Conservation (phyloP, 371 early-diverging fungal species). For the Nematocida sp. region DNA sequence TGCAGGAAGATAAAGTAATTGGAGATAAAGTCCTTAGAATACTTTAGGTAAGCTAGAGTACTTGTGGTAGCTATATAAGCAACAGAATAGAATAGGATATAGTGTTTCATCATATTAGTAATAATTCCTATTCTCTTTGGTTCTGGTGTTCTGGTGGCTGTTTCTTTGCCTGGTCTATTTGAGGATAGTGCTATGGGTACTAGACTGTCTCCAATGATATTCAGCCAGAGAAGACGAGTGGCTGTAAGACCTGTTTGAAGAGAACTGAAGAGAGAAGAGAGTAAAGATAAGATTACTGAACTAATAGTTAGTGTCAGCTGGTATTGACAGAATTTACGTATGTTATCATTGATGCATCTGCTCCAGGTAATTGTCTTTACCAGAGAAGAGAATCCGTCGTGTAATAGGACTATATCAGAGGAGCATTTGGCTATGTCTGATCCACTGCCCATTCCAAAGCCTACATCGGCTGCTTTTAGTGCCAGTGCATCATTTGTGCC, state of each 20-base stretch:
- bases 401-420: conserved; percentile 86
- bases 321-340: conserved; percentile 85
- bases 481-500: conserved; percentile 96
- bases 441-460: conserved; percentile 91
- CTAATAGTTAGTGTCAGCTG: conserved; percentile 85
- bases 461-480: conserved; percentile 87
- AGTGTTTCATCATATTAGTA: conserved; percentile 76
- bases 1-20: conserved; percentile 86
- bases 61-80: conserved; percentile 70
- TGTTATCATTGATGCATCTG: conserved; percentile 79
- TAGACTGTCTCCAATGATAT: conserved; percentile 74
- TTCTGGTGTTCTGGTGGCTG: conserved; percentile 73
- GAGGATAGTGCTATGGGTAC: conserved; percentile 77
- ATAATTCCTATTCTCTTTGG: conserved; percentile 73
- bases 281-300: conserved; percentile 69
- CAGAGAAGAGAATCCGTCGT: conserved; percentile 76
- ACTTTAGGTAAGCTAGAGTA: conserved; percentile 66
- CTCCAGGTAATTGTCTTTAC: conserved; percentile 83
- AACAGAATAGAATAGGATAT: conserved; percentile 76
- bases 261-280: conserved; percentile 66
- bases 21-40: conserved; percentile 73
- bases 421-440: conserved; percentile 92
- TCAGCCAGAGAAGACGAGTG: conserved; percentile 77
- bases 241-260: conserved; percentile 68
- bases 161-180: conserved; percentile 70